phyloP scores from a whole-genome alignment of 345 rosid genomes.

The Brassica cretica region DNA sequence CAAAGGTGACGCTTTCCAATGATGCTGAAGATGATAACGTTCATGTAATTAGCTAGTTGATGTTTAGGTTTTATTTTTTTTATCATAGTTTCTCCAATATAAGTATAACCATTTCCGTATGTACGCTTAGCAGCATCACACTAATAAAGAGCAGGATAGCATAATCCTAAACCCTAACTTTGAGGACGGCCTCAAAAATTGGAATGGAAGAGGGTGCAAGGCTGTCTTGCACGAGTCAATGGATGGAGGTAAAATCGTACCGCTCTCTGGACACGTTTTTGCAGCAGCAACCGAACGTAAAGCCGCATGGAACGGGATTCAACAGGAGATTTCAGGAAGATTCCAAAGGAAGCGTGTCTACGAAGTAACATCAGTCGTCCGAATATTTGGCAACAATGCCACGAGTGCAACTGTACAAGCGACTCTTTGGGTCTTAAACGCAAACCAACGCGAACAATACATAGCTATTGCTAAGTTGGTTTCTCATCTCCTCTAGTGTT shows the following conservation, averaged over 20 bases:
- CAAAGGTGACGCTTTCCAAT: conserved; percentile 17
- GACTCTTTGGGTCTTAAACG: conserved; percentile 80
- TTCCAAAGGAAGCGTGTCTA: conserved; percentile 68
- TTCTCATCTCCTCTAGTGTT: conserved; percentile 8
- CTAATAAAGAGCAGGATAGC: conserved; percentile 36
- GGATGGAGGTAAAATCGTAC: conserved; percentile 61
- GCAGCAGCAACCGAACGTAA: conserved; percentile 69
- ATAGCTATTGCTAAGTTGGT: conserved; percentile 63
- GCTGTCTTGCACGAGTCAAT: conserved; percentile 60
- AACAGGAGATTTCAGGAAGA: conserved; percentile 79
- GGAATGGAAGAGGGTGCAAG: conserved; percentile 87
- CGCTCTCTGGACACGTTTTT: conserved; percentile 59
- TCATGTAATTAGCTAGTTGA: neutral
- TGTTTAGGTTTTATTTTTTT: neutral
- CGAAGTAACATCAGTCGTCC: conserved; percentile 61
- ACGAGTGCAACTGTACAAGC: conserved; percentile 57
- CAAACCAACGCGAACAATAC: conserved; percentile 71
- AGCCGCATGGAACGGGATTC: conserved; percentile 83
- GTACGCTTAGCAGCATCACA: conserved; percentile 21
- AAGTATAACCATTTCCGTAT: neutral
- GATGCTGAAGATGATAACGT: conserved; percentile 28
- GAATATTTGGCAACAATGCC: conserved; percentile 61
- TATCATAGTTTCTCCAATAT: neutral
- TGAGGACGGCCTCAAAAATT: conserved; percentile 66
- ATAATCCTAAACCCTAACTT: conserved; percentile 74